These are phyloP conservation scores for Calonectria multiphialidica DNA, from an alignment of 2,329 filamentous ascomycete genomes.

Conservation along the genomic window DNA sequence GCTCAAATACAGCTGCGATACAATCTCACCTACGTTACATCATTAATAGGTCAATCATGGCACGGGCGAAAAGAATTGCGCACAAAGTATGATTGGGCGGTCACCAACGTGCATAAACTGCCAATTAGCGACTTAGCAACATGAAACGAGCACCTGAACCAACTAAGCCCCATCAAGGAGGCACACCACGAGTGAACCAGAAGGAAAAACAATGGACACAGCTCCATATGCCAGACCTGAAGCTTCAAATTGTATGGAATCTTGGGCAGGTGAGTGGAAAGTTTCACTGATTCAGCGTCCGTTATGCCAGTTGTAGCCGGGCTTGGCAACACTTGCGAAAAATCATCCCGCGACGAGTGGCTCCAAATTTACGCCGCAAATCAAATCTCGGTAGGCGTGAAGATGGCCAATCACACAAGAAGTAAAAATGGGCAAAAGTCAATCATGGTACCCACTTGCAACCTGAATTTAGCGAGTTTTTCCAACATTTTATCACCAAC, in stretches of 20 bases:
- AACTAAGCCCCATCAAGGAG: background rate
- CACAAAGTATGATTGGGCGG: background rate
- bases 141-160: background rate
- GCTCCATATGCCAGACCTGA: background rate
- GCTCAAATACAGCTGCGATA: too few relatives aligned
- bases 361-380: background rate
- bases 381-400: background rate
- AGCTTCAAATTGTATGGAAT: background rate
- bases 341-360: background rate
- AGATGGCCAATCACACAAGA: background rate
- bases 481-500: background rate
- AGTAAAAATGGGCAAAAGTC: background rate
- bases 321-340: background rate
- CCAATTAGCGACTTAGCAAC: background rate
- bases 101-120: background rate
- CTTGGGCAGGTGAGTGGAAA: background rate
- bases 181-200: background rate
- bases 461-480: background rate
- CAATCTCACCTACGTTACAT: background rate
- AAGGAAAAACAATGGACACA: background rate
- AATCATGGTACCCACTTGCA: background rate
- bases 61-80: background rate
- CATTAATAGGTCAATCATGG: background rate
- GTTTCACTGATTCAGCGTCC: background rate
- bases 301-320: background rate